These are phyloP conservation scores for Carpinus fangiana DNA, from an alignment of 306 rosid genomes.

Conservation along the genomic window DNA sequence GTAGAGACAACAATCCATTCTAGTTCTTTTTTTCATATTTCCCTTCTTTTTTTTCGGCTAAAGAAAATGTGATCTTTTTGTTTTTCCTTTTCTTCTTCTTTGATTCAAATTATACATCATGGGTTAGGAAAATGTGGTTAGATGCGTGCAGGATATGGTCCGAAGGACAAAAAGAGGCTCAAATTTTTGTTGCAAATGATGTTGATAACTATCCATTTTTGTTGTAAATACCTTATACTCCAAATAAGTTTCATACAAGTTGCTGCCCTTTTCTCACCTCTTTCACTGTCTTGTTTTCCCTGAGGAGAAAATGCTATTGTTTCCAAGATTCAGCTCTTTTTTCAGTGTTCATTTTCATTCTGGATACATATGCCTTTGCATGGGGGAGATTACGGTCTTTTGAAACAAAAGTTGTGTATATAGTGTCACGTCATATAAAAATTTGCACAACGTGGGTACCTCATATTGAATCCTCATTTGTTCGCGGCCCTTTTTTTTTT, in stretches of 20 bases:
- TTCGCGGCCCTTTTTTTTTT: too few species aligned
- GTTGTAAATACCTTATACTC: slow-evolving; percentile 41
- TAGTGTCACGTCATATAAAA: too few species aligned
- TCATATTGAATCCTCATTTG: too few species aligned
- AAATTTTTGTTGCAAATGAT: slow-evolving; percentile 37
- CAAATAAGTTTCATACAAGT: slow-evolving; percentile 26
- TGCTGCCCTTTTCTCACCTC: background rate
- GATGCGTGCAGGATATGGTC: slow-evolving; percentile 38
- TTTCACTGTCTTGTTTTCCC: background rate
- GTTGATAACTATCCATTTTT: slow-evolving; percentile 51
- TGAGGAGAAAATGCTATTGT: background rate
- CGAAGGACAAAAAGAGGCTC: slow-evolving; percentile 17
- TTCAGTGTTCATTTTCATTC: too few species aligned
- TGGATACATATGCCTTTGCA: too few species aligned
- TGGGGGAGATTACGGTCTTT: too few species aligned
- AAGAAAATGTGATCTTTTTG: slow-evolving; percentile 41
- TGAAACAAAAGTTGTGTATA: too few species aligned
- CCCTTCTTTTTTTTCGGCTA: slow-evolving; percentile 1
- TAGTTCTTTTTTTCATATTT: slow-evolving; percentile 28
- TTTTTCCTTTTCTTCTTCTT: slow-evolving; percentile 33
- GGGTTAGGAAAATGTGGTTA: slow-evolving; percentile 42
- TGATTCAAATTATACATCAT: slow-evolving; percentile 42
- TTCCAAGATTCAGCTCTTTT: background rate
- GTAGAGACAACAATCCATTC: slow-evolving; percentile 39
- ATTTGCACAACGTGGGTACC: too few species aligned